Evolutionary conservation across 75 land plant species (phyloP).

Genomic region (Selaginella moellendorffii): DNA sequence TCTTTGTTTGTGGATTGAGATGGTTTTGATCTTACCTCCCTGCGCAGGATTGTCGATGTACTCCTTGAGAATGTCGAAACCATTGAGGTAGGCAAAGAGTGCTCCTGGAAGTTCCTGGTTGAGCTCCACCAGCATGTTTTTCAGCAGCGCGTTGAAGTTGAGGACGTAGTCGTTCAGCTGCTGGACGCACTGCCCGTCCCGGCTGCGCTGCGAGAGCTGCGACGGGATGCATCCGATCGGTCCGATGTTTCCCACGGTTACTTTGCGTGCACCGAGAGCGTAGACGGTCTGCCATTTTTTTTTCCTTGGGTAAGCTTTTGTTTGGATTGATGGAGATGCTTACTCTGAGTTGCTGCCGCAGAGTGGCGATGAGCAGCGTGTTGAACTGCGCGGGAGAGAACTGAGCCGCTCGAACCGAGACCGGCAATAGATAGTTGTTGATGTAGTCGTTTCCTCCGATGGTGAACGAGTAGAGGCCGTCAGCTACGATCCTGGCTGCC

Average conservation of each 20-base stretch:
- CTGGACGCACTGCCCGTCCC: constrained; percentile 33
- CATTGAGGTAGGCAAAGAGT: constrained; percentile 36
- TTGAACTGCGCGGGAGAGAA: constrained; percentile 36
- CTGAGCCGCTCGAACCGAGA: constrained; percentile 17
- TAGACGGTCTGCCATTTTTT: constrained; percentile 40
- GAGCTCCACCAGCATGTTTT: constrained; percentile 40
- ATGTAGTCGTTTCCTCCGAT: constrained; percentile 58
- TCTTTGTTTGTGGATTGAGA: neutral
- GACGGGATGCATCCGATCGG: constrained; percentile 75
- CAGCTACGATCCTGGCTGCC: constrained; percentile 21
- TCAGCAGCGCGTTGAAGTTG: constrained; percentile 51
- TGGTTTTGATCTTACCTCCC: neutral
- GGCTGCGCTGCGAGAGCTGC: constrained; percentile 35
- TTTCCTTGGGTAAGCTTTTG: neutral
- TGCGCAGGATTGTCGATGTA: constrained; percentile 27
- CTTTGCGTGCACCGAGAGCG: constrained; percentile 64
- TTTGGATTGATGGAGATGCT: constrained; percentile 1
- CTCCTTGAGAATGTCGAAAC: constrained; percentile 36
- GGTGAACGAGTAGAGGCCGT: constrained; percentile 21
- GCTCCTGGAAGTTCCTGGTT: constrained; percentile 50
- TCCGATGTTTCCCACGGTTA: constrained; percentile 48
- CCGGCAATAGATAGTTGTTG: constrained; percentile 47
- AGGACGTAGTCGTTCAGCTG: constrained; percentile 33
- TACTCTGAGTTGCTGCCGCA: constrained; percentile 37
- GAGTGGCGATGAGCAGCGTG: constrained; percentile 22